Percentiles rank a stretch among this genome's conserved stretches.
Conservation (phyloP, 2,329 filamentous ascomycete genomes). For the Tolypocladium capitatum region DNA sequence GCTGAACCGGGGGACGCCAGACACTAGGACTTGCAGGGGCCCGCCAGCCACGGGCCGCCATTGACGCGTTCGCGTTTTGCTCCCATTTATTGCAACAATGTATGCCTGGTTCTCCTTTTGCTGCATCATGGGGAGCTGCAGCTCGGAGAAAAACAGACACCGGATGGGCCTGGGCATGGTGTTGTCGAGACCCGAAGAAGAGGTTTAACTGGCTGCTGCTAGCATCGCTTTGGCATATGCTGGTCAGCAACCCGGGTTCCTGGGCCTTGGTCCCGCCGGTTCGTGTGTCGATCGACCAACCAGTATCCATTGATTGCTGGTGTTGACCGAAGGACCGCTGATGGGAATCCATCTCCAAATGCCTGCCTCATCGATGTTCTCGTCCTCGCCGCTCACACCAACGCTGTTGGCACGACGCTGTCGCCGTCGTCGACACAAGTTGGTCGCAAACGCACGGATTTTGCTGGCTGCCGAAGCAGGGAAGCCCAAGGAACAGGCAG, state of each 20-base stretch:
- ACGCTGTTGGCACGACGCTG: background rate
- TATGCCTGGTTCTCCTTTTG: background rate
- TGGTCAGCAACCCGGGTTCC: background rate
- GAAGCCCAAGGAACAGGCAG: background rate
- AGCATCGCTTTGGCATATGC: background rate
- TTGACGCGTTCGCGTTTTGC: background rate
- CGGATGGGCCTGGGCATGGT: background rate
- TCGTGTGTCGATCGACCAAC: background rate
- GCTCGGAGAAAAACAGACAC: background rate
- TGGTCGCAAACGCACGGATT: background rate
- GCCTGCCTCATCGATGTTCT: background rate
- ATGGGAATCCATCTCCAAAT: background rate
- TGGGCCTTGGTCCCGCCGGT: background rate
- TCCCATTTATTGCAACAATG: background rate
- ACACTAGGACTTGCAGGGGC: background rate
- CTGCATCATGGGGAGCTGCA: background rate
- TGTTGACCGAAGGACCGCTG: background rate
- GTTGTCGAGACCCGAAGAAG: background rate
- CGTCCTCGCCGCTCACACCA: background rate
- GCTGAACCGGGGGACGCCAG: slow-evolving; percentile 1
- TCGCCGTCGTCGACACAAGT: background rate
- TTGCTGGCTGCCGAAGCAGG: background rate
- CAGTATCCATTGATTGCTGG: background rate
- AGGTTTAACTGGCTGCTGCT: background rate
- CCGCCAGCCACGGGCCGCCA: background rate